Percentiles rank a stretch among this genome's conserved stretches.
These are phyloP conservation scores for Cystobasidiaceae sp. DNA, from an alignment of 1,284 basidiomycete species.

Conservation along the genomic window DNA sequence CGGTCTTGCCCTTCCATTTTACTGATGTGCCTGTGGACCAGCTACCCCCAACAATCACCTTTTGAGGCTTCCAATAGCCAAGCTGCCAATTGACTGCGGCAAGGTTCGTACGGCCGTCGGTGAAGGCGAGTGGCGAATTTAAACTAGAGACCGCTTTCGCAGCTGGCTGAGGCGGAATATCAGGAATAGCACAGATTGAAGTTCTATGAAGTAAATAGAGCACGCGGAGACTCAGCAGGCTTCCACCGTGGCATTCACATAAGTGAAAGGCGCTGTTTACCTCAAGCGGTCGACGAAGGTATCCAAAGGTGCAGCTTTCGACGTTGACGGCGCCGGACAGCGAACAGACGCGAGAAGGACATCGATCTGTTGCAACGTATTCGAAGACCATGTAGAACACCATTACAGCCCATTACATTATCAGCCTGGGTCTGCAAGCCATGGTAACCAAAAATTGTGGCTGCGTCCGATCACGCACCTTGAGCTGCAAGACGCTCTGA, in stretches of 20 bases:
- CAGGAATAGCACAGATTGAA: too few species aligned
- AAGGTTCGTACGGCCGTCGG: neutral
- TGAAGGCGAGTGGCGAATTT: constrained; percentile 14
- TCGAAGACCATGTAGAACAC: too few species aligned
- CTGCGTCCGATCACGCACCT: constrained; percentile 9
- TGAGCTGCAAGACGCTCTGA: constrained; percentile 19
- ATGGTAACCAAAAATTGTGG: constrained; percentile 7
- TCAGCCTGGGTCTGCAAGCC: neutral
- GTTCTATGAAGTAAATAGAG: too few species aligned
- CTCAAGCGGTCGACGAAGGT: constrained; percentile 16
- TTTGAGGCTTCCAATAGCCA: neutral
- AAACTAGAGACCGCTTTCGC: constrained; percentile 8
- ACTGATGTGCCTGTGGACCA: constrained; percentile 49
- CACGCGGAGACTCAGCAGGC: too few species aligned
- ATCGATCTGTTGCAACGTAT: constrained; percentile 13
- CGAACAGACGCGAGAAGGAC: constrained; percentile 28
- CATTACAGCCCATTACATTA: neutral
- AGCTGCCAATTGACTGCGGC: constrained; percentile 30
- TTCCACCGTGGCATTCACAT: too few species aligned
- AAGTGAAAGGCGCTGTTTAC: neutral
- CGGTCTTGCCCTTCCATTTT: constrained; percentile 57
- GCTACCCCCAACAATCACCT: constrained; percentile 49
- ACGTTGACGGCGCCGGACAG: constrained; percentile 12
- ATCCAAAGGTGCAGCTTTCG: constrained; percentile 14
- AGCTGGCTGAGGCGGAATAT: neutral